Evolutionary conservation across 2,329 filamentous ascomycete species (phyloP), one percentile per base, ranked within the genome.

Genomic region (Knufia petricola): DNA sequence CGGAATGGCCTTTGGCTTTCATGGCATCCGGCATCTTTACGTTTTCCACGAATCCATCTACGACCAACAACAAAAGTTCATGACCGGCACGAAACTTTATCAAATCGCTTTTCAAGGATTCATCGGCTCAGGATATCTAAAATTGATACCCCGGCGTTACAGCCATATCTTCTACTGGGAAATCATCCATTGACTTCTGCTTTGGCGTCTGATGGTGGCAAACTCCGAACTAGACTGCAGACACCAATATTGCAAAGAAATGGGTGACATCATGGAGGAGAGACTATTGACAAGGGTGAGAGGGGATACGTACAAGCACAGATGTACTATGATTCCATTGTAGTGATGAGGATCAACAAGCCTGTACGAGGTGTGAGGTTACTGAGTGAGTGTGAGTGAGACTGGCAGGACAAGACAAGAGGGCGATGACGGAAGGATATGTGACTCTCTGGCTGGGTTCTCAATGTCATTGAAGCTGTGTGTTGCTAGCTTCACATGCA

Each of bases 11-110:
- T 38, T 31, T 37, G 15, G 39, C 31, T 43, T 44, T 44, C 30
- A 38, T 15, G 41, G 28, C 47, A 43, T 49, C 15, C 17, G 32
- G 32, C 28, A 30, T 36, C 39, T 36, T 44, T 4, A 49, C 28
- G 46, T 34, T 44, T 37, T 49, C 44, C 39, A 49, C 39, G 47
- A 49, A 34, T 39, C 39, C 44, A 47, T 38, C 7, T 21, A 30
- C 24, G 32, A 47, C 23, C 41, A 26, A 46, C 41, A 26, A 46
- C 39, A 46, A 47, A 38, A 38, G 20, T 47, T 47, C 32, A 47
- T 34, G 44, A 47, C 21, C 34, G 44, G 44, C 44, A 47, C 34
- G 19, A 46, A 36, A 34, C 15, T 46, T 38, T 39, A 13, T 17
- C n/a, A 36, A 34, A 36, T 36, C 30, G 37, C 44, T 39, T 47